These are phyloP conservation scores for Actinidia arguta DNA, from an alignment of 179 eudicot species.

Conservation along the genomic window DNA sequence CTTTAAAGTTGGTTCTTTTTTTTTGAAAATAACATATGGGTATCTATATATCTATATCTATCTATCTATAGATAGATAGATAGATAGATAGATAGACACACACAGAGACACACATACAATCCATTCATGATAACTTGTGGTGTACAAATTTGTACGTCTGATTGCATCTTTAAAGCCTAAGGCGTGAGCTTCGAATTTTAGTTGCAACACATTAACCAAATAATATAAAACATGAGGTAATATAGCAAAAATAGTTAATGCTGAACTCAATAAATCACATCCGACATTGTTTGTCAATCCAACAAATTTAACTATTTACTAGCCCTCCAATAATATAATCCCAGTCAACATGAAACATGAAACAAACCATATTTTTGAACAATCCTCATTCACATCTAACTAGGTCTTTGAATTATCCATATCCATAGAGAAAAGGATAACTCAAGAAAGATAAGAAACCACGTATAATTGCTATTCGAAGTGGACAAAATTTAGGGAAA, in stretches of 20 bases:
- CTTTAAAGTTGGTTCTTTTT: neutral
- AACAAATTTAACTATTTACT: neutral
- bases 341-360: neutral
- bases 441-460: slow-evolving; percentile 3
- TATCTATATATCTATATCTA: too few species aligned
- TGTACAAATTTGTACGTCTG: neutral
- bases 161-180: too few species aligned
- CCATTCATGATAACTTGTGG: neutral
- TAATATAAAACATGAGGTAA: neutral
- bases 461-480: neutral
- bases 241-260: neutral
- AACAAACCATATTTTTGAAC: neutral
- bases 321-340: neutral
- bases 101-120: neutral
- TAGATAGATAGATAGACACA: too few species aligned
- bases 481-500: neutral
- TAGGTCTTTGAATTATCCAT: neutral
- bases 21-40: too few species aligned
- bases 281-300: neutral
- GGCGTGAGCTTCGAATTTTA: too few species aligned
- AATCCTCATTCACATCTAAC: neutral
- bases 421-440: neutral
- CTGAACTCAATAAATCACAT: neutral
- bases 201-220: neutral
- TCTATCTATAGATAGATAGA: too few species aligned